A percentile compares a stretch with the other conserved stretches of the same genome.
phyloP scores from a whole-genome alignment of 306 rosid genomes.

The Rubus parviflorus region DNA sequence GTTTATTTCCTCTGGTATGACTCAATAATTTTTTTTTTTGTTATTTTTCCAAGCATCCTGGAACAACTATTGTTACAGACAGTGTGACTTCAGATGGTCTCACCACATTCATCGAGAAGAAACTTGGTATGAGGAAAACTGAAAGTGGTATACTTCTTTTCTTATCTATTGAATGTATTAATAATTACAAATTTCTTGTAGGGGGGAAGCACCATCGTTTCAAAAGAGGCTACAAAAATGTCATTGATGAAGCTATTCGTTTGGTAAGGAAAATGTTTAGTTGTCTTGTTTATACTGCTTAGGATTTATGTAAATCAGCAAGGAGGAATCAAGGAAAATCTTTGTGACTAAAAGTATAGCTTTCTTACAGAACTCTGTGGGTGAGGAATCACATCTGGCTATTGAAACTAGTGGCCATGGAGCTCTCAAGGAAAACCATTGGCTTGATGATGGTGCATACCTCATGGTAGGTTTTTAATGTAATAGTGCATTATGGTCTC shows the following conservation, averaged over 20 bases:
- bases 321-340: slow-evolving; percentile 3
- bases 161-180: background rate
- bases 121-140: slow-evolving; percentile 65
- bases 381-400: slow-evolving; percentile 94
- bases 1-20: background rate
- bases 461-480: slow-evolving; percentile 66
- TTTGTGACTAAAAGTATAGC: slow-evolving; percentile 19
- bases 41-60: slow-evolving; percentile 64
- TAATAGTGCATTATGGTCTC: slow-evolving; percentile 4
- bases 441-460: slow-evolving; percentile 99
- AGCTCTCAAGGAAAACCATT: slow-evolving; percentile 95
- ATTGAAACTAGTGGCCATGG: slow-evolving; percentile 99
- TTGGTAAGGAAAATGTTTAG: slow-evolving; percentile 53
- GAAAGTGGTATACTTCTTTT: slow-evolving; percentile 10
- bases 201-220: slow-evolving; percentile 96
- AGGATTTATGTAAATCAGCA: slow-evolving; percentile 12
- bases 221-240: slow-evolving; percentile 97
- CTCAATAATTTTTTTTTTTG: slow-evolving; percentile 3
- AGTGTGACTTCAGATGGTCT: slow-evolving; percentile 98
- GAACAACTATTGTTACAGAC: slow-evolving; percentile 94
- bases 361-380: slow-evolving; percentile 68
- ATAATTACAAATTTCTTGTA: slow-evolving; percentile 36
- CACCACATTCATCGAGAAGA: slow-evolving; percentile 83
- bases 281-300: slow-evolving; percentile 14
- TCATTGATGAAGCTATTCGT: slow-evolving; percentile 93